Percentiles rank a stretch among this genome's conserved stretches.
phyloP scores from a whole-genome alignment of 2,329 filamentous ascomycete species.

The Sclerotiophoma versabilis region DNA sequence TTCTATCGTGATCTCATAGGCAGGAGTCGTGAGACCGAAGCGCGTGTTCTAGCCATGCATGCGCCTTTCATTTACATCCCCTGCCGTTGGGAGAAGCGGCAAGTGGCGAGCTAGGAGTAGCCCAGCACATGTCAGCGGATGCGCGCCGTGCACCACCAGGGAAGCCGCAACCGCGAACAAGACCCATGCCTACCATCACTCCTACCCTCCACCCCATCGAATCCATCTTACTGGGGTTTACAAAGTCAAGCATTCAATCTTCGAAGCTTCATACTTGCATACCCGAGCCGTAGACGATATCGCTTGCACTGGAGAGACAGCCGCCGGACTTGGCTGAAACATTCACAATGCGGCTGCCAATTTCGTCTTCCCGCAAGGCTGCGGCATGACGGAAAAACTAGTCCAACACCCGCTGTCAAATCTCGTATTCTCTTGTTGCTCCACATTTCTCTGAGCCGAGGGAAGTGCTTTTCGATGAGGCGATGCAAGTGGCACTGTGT shows the following conservation, averaged over 20 bases:
- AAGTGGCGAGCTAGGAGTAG: too few species aligned
- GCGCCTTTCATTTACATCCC: constrained; percentile 8
- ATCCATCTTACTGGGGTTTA: not conserved
- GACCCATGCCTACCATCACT: constrained; percentile 3
- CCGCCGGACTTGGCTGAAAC: constrained; percentile 17
- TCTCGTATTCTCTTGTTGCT: constrained; percentile 9
- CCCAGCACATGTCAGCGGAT: not conserved
- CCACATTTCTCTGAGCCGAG: constrained; percentile 6
- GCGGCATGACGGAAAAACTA: constrained; percentile 18
- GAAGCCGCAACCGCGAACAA: not conserved
- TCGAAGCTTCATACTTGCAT: not conserved
- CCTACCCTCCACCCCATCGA: not conserved
- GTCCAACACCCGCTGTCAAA: constrained; percentile 15
- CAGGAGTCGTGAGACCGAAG: constrained; percentile 9
- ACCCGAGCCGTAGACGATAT: not conserved
- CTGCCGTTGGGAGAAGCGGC: constrained; percentile 5
- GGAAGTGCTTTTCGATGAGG: constrained; percentile 2
- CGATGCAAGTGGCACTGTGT: constrained; percentile 8
- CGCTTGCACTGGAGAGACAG: constrained; percentile 1
- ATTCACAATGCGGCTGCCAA: constrained; percentile 10
- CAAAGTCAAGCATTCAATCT: constrained; percentile 1
- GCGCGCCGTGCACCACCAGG: constrained; percentile 7
- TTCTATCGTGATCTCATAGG: not conserved
- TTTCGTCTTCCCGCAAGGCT: constrained; percentile 15
- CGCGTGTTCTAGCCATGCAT: constrained; percentile 10